A percentile compares a stretch with the other conserved stretches of the same genome.
Conservation (phyloP, 352 stramenopile species). For the Phytophthora lateralis region DNA sequence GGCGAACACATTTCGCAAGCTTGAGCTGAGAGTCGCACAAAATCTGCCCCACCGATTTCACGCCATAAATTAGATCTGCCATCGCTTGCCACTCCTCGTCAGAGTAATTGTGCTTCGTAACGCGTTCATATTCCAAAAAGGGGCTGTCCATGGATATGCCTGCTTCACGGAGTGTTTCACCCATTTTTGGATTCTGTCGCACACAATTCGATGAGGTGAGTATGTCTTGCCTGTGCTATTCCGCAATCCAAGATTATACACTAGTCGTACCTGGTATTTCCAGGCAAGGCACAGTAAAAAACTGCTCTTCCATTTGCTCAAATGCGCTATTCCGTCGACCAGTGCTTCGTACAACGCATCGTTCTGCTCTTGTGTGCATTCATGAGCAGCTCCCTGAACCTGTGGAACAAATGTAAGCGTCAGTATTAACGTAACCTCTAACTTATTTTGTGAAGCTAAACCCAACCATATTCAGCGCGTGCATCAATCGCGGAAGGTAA, state of each 20-base stretch:
- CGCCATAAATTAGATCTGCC: conserved; percentile 61
- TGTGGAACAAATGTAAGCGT: neutral
- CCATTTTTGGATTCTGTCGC: conserved; percentile 42
- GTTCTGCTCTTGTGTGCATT: conserved; percentile 30
- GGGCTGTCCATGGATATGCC: conserved; percentile 36
- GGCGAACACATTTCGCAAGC: conserved; percentile 52
- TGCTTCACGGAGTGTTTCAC: conserved; percentile 32
- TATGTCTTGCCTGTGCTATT: neutral
- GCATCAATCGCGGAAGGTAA: conserved; percentile 44
- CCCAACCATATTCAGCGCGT: conserved; percentile 50
- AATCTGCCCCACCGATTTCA: conserved; percentile 69
- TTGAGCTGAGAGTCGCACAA: conserved; percentile 38
- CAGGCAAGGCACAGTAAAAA: conserved; percentile 56
- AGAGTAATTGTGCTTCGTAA: conserved; percentile 77
- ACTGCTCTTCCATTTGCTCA: conserved; percentile 67
- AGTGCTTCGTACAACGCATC: conserved; percentile 26
- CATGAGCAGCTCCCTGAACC: conserved; percentile 6
- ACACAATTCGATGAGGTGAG: neutral
- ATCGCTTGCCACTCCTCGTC: conserved; percentile 62
- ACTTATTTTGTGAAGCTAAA: neutral
- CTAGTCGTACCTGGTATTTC: conserved; percentile 55
- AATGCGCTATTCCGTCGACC: conserved; percentile 24
- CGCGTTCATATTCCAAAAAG: conserved; percentile 69
- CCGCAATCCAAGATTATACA: neutral
- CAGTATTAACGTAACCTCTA: neutral